Conservation (phyloP, 768 basidiomycete species). For the Amylocystis lapponica region DNA sequence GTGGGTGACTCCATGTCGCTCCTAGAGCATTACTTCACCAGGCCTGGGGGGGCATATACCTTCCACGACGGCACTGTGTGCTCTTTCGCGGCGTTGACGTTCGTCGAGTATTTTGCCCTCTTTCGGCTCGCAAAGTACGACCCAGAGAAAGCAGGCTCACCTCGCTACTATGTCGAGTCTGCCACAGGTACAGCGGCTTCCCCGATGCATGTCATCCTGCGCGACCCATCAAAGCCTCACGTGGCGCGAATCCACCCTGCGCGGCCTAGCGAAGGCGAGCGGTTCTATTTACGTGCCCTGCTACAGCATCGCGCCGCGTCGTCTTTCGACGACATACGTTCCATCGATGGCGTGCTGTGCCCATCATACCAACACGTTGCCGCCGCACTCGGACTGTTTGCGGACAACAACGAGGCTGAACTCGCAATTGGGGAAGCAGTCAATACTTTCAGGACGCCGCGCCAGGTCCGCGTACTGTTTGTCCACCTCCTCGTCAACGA, state of each 20-base stretch:
- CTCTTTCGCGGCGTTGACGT: slow-evolving; percentile 10
- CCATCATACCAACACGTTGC: slow-evolving; percentile 10
- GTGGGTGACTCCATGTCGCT: slow-evolving; percentile 6
- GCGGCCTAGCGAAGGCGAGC: slow-evolving; percentile 26
- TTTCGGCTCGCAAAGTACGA: slow-evolving; percentile 12
- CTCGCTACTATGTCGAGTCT: slow-evolving; percentile 8
- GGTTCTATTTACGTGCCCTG: slow-evolving; percentile 28
- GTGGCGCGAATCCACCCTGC: slow-evolving; percentile 20
- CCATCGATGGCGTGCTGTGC: slow-evolving; percentile 11
- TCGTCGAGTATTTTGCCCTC: slow-evolving; percentile 12
- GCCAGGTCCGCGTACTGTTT: slow-evolving; percentile 31
- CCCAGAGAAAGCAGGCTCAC: not conserved
- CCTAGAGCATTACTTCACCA: slow-evolving; percentile 17
- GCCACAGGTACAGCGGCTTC: not conserved
- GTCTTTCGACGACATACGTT: slow-evolving; percentile 11
- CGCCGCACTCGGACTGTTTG: slow-evolving; percentile 18
- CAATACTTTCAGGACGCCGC: slow-evolving; percentile 20
- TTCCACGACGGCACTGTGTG: not conserved
- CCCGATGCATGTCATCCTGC: slow-evolving; percentile 15
- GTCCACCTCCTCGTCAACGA: slow-evolving; percentile 28
- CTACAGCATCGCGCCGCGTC: slow-evolving; percentile 14
- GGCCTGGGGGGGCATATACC: slow-evolving; percentile 8
- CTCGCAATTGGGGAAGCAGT: slow-evolving; percentile 29
- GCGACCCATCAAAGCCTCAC: slow-evolving; percentile 5
- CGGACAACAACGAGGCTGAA: slow-evolving; percentile 16